Evolutionary conservation across 768 basidiomycete species (phyloP).

Genomic region (Macrocybe gigantea): DNA sequence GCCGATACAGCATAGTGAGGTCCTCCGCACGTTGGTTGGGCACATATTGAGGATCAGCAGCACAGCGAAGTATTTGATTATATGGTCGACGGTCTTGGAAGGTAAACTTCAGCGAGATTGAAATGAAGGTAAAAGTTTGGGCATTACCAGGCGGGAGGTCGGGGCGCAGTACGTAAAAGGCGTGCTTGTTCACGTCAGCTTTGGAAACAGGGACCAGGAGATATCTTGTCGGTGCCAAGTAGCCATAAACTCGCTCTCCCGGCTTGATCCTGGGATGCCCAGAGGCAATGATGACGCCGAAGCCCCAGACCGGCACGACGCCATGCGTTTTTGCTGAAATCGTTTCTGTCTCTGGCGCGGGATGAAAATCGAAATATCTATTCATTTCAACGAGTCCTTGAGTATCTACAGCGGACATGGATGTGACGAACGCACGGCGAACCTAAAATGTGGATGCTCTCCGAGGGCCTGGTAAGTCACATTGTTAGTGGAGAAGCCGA

Average conservation of each 20-base stretch:
- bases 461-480: slow-evolving; percentile 57
- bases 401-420: background rate
- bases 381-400: no score
- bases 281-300: slow-evolving; percentile 50
- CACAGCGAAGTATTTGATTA: slow-evolving; percentile 60
- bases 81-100: slow-evolving; percentile 55
- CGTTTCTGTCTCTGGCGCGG: slow-evolving; percentile 31
- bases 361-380: slow-evolving; percentile 69
- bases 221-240: slow-evolving; percentile 54
- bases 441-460: slow-evolving; percentile 48
- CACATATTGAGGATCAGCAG: slow-evolving; percentile 47
- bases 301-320: slow-evolving; percentile 69
- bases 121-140: no score
- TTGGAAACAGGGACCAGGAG: slow-evolving; percentile 47
- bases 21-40: slow-evolving; percentile 46
- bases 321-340: slow-evolving; percentile 50
- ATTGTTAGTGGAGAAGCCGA: slow-evolving; percentile 71
- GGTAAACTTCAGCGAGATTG: background rate
- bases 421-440: slow-evolving; percentile 23
- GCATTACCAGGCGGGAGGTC: slow-evolving; percentile 52
- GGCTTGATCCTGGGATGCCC: slow-evolving; percentile 37
- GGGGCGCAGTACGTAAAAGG: slow-evolving; percentile 54
- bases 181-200: slow-evolving; percentile 43
- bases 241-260: slow-evolving; percentile 63
- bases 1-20: slow-evolving; percentile 65